Evolutionary conservation across 257 asterid species (phyloP).

Genomic region (Solanum chmielewskii): DNA sequence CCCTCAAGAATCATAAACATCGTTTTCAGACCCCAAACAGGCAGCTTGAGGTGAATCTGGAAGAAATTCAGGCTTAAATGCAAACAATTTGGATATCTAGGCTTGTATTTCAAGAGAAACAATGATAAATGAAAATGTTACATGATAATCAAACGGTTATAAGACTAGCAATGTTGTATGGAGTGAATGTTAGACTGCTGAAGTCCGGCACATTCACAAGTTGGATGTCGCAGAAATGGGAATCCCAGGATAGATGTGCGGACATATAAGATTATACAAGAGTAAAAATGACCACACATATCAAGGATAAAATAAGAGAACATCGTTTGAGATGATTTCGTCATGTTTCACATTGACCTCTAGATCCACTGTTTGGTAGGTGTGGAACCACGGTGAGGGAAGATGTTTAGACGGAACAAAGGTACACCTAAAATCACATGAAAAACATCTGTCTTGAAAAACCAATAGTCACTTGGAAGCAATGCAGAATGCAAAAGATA

Average conservation of each 20-base stretch:
- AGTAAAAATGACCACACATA: not conserved
- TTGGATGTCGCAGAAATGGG: not conserved
- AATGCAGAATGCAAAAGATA: not conserved
- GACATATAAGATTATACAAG: not conserved
- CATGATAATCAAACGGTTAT: not conserved
- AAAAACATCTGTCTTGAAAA: not conserved
- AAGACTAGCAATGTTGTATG: not conserved
- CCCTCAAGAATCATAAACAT: too few species aligned
- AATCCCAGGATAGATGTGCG: not conserved
- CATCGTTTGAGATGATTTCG: not conserved
- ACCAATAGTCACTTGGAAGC: not conserved
- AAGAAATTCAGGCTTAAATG: not conserved
- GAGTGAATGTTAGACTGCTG: not conserved
- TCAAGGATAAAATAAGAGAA: not conserved
- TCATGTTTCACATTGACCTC: not conserved
- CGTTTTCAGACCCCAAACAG: not conserved
- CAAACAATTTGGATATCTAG: not conserved
- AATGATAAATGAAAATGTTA: not conserved
- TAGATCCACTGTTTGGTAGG: not conserved
- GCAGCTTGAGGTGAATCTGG: not conserved
- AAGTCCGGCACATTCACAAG: not conserved
- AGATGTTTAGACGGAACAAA: not conserved
- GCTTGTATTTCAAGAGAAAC: not conserved
- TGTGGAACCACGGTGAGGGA: not conserved
- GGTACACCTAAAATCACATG: not conserved